Base-by-base conservation (phyloP, 441 rosid genomes). In the Arabidopsis hybrid region DNA sequence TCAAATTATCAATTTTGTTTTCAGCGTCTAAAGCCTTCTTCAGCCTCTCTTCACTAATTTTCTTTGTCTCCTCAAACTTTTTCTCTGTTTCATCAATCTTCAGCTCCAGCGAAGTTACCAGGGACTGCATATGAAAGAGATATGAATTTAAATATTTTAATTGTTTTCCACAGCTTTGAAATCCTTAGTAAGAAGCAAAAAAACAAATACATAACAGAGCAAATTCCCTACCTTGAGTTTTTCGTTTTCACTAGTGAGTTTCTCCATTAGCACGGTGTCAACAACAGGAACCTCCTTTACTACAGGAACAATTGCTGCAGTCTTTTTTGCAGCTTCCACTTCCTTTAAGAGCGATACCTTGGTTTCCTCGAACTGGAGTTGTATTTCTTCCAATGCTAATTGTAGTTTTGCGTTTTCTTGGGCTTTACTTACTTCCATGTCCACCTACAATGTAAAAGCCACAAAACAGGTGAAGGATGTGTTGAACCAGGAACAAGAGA, bases 1-100 rank as follows among this genome's bases (percentile, higher is more conserved):
- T 89, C 83, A 93, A 76, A 68, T 91, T 83, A 66, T 89, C 87
- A 59, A 89, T 79, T 83, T 85, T 91, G 38, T 84, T 79, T 69
- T 93, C 95, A 12, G 96, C 97, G 10, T 85, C 96, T 82, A 84
- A 46, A 72, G 97, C 92, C 79, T 93, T 97, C 82, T 89, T 85
- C 83, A 87, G 76, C 75, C 92, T 85, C 76, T 90, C 95, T 78
- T 90, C 93, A 64, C 97, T 86, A 50, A 87, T 56, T 84, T 70
- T 88, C 83, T 75, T 90, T 3, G 93, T 85, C 84, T 88, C 97
- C 83, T 85, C 91, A 78, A 89, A 87, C 49, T 79, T 84, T 71
- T 83, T 88, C 87, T 88, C 91, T 32, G 92, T 88, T 77, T 85
- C 94, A 78, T 83, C 90, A 74, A 92, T 83, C 79, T 87, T 87